These are phyloP conservation scores for Abelmoschus esculentus DNA, from an alignment of 345 rosid genomes.

Conservation along the genomic window DNA sequence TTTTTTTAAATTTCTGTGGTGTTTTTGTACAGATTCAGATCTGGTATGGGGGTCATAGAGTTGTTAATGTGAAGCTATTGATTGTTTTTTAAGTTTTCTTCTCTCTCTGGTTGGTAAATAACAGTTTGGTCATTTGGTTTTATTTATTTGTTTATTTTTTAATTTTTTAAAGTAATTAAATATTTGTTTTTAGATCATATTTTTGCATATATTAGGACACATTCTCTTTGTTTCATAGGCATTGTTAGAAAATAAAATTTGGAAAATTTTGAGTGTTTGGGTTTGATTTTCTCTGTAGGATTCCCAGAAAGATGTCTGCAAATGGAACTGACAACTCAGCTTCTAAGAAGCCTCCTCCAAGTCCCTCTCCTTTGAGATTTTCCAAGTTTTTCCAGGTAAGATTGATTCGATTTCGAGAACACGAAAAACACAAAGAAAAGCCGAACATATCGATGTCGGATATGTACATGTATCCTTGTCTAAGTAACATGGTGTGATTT, in stretches of 20 bases:
- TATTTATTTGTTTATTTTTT: not conserved
- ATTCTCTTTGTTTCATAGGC: conserved; percentile 3
- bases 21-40: conserved; percentile 24
- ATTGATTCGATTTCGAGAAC: not conserved
- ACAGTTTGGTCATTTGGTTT: conserved; percentile 17
- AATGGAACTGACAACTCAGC: conserved; percentile 42
- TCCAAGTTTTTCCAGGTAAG: conserved; percentile 68
- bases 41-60: conserved; percentile 21
- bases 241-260: no score
- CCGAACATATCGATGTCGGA: no score
- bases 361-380: conserved; percentile 64
- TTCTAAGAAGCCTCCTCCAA: conserved; percentile 57
- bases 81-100: conserved; percentile 24
- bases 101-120: conserved; percentile 22
- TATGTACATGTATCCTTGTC: not conserved
- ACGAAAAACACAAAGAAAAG: not conserved
- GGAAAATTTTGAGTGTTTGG: not conserved
- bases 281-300: conserved; percentile 12
- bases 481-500: not conserved
- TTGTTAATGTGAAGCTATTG: conserved; percentile 28
- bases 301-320: conserved; percentile 29
- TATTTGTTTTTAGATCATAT: not conserved
- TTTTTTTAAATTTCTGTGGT: not conserved
- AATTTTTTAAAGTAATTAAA: not conserved
- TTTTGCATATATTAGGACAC: conserved; percentile 23